Evolutionary conservation across 805 yeast genomes (phyloP).

Genomic region (Ogataea saltuana): DNA sequence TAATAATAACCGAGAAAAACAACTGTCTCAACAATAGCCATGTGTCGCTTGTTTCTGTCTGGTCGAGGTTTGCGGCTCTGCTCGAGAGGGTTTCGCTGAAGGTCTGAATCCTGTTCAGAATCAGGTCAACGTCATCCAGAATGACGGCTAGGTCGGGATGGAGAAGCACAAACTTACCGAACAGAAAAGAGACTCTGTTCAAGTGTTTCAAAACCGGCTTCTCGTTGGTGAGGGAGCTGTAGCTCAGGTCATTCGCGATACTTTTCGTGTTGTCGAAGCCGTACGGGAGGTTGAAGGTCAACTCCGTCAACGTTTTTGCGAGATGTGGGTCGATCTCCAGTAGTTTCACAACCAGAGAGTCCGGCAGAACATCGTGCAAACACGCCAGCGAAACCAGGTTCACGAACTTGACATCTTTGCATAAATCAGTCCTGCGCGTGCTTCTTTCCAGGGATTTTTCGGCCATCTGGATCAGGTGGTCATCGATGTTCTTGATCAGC

Average conservation of each 20-base stretch:
- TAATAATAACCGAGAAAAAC: conserved; percentile 49
- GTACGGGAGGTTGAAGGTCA: conserved; percentile 24
- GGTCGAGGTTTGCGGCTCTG: conserved; percentile 15
- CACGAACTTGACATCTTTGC: conserved; percentile 18
- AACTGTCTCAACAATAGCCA: conserved; percentile 34
- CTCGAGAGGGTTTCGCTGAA: conserved; percentile 33
- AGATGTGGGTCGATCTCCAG: conserved; percentile 19
- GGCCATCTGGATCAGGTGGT: conserved; percentile 12
- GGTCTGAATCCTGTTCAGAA: conserved; percentile 29
- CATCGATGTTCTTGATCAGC: conserved; percentile 27
- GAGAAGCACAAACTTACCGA: conserved; percentile 19
- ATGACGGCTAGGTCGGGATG: conserved; percentile 17
- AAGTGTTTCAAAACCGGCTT: conserved; percentile 50
- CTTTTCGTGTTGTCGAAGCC: conserved; percentile 28
- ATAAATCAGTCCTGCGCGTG: conserved; percentile 4
- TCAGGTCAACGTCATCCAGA: conserved; percentile 25
- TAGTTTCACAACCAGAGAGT: conserved; percentile 10
- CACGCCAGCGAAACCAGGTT: conserved; percentile 22
- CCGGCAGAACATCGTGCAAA: conserved; percentile 15
- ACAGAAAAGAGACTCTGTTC: conserved; percentile 48
- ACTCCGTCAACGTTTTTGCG: conserved; percentile 16
- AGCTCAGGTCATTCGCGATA: background rate
- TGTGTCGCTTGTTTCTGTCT: conserved; percentile 12
- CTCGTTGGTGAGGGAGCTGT: conserved; percentile 5
- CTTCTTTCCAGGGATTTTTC: conserved; percentile 14